Conservation (phyloP, 805 yeast species). For the Saccharomycopsis selenospora region DNA sequence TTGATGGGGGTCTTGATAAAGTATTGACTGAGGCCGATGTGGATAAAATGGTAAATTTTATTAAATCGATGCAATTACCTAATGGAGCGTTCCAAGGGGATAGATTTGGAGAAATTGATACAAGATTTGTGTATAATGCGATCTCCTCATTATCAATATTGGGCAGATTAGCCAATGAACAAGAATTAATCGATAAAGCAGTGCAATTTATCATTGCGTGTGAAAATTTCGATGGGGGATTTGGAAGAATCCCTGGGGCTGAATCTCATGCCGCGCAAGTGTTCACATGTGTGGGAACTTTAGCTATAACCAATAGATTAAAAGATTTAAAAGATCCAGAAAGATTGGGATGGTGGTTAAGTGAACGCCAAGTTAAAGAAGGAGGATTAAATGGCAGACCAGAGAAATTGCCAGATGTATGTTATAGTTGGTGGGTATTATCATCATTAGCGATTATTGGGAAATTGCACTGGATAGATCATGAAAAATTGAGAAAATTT, state of each 20-base stretch:
- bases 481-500: conserved; percentile 50
- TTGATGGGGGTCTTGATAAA: conserved; percentile 48
- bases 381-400: conserved; percentile 98
- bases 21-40: conserved; percentile 29
- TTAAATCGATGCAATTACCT: conserved; percentile 30
- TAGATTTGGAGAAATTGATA: conserved; percentile 84
- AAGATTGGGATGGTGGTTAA: conserved; percentile 72
- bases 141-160: conserved; percentile 65
- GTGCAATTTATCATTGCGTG: conserved; percentile 59
- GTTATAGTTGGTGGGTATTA: conserved; percentile 97
- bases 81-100: conserved; percentile 88
- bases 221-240: conserved; percentile 92
- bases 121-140: conserved; percentile 83
- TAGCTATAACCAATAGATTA: conserved; percentile 59
- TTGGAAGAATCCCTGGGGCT: conserved; percentile 89
- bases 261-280: conserved; percentile 93
- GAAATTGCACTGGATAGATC: conserved; percentile 72
- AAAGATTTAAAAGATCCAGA: conserved; percentile 38
- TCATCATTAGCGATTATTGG: conserved; percentile 64
- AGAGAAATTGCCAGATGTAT: conserved; percentile 92
- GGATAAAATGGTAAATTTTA: conserved; percentile 32
- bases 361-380: conserved; percentile 75
- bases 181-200: conserved; percentile 53
- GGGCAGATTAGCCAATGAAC: conserved; percentile 43
- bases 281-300: conserved; percentile 76